Percentiles rank a stretch among this genome's conserved stretches.
Evolutionary conservation across 2,329 filamentous ascomycete genomes (phyloP).

Genomic region (Exophiala dermatitidis): DNA sequence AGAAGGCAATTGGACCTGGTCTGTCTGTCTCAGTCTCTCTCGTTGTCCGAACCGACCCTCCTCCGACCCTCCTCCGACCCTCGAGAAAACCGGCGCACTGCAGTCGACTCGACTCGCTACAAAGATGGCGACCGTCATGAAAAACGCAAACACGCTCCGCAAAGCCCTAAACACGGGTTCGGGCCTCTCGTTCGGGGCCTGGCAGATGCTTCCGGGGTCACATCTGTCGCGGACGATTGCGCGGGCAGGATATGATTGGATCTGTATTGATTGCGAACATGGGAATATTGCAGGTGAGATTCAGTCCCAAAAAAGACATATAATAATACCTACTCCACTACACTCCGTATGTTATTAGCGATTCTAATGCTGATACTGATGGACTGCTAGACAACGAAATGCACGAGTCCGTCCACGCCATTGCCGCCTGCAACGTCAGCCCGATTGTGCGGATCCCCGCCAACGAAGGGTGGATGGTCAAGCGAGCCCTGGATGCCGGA

Average conservation of each 20-base stretch:
- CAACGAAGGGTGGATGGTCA: constrained; percentile 57
- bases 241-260: constrained; percentile 48
- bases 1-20: too few relatives aligned
- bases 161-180: constrained; percentile 44
- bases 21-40: not conserved
- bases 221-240: constrained; percentile 49
- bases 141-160: constrained; percentile 48
- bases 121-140: constrained; percentile 36
- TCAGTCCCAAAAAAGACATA: not conserved
- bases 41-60: not conserved
- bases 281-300: constrained; percentile 48
- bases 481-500: constrained; percentile 53
- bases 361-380: not conserved
- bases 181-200: constrained; percentile 48
- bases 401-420: constrained; percentile 49
- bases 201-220: constrained; percentile 53
- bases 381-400: constrained; percentile 35
- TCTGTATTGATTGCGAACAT: constrained; percentile 50
- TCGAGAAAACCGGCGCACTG: not conserved
- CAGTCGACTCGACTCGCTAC: too few relatives aligned
- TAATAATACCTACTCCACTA: too few relatives aligned
- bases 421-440: constrained; percentile 38
- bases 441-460: constrained; percentile 46
- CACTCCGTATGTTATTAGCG: too few relatives aligned
- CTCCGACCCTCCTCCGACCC: not conserved